Base-by-base conservation (phyloP, 208 protist genomes). In the Borovskyia barvae region DNA sequence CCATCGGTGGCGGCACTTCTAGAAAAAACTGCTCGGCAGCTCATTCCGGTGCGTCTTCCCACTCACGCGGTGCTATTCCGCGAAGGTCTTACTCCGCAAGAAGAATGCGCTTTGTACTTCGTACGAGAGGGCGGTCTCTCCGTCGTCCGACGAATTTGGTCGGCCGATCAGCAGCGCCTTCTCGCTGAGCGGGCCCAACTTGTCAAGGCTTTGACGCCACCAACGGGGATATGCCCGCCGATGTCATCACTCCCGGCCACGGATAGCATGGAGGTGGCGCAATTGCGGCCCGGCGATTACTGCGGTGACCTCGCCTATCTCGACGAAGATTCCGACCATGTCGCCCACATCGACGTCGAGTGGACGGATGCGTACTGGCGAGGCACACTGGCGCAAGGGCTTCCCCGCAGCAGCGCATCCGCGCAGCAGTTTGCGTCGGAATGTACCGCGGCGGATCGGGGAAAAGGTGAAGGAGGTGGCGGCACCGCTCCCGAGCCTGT, bases 251-350 rank as follows among this genome's bases (percentile, higher is more conserved):
- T 50, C 53, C 58, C 63, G 37, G 40, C 41, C 6, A 66, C 63
- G 46, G 47, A 50, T 17, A 53, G 71, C 14, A 80, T 93, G 79
- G 75, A 93, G 51, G 59, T 89, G 32, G 76, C 75, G 12, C 67
- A 67, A 22, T 61, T 93, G 20, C 62, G 72, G 0, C 41, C 55
- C 5, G 87, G 87, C 14, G 87, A 90, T 50, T 76, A 87, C 24
- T 86, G 83, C 51, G 87, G 87, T 2, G 87, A 93, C 35, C 57
- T 93, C 11, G 80, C 70, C 28, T 65, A 89, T 24, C 67, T 93
- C 12, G 61, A 58, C 37, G 67, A 89, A 45, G 55, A 83, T 47
- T 79, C 82, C 0, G 83, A 93, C 70, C 47, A 69, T 28, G 72
- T 77, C n/a, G 72, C 75, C 0, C 78, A 77, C 1, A 74, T 83